A percentile compares a stretch with the other conserved stretches of the same genome.
Conservation (phyloP, 371 early-diverging fungal species). For the Mucor mucedo region DNA sequence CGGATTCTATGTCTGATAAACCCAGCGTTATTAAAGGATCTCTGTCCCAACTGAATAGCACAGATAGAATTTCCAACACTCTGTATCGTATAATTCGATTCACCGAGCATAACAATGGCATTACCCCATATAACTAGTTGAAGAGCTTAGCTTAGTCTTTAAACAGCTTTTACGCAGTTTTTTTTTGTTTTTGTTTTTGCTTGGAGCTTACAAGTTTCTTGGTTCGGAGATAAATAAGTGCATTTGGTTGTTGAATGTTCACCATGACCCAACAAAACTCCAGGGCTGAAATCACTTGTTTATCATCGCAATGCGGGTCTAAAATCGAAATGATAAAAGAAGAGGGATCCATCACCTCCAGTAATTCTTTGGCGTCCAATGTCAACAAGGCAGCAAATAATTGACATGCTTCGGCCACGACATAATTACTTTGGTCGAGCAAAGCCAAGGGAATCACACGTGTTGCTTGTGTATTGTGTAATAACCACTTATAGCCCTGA, state of each 20-base stretch:
- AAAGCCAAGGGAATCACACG: conserved; percentile 29
- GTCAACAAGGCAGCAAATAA: conserved; percentile 19
- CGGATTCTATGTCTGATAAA: neutral
- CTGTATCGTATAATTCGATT: conserved; percentile 32
- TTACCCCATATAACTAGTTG: conserved; percentile 19
- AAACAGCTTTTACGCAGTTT: neutral
- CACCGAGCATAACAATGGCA: conserved; percentile 21
- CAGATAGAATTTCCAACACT: conserved; percentile 39
- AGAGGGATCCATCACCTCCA: conserved; percentile 30
- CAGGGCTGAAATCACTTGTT: conserved; percentile 31
- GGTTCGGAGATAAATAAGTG: conserved; percentile 27
- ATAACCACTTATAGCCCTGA: conserved; percentile 29
- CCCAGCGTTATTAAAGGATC: conserved; percentile 23
- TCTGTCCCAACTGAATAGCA: conserved; percentile 33
- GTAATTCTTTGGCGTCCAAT: neutral
- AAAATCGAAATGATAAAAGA: conserved; percentile 20
- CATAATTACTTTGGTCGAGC: conserved; percentile 44
- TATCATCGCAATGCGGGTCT: conserved; percentile 12
- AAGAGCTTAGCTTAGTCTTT: no score
- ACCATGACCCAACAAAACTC: conserved; percentile 48
- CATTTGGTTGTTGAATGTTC: conserved; percentile 10
- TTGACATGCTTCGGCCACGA: conserved; percentile 32
- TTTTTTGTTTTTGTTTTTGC: neutral
- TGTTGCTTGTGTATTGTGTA: conserved; percentile 26
- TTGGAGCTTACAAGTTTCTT: conserved; percentile 24